A percentile compares a stretch with the other conserved stretches of the same genome.
Evolutionary conservation across 352 stramenopile genomes (phyloP).

Genomic region (Albugo candida): DNA sequence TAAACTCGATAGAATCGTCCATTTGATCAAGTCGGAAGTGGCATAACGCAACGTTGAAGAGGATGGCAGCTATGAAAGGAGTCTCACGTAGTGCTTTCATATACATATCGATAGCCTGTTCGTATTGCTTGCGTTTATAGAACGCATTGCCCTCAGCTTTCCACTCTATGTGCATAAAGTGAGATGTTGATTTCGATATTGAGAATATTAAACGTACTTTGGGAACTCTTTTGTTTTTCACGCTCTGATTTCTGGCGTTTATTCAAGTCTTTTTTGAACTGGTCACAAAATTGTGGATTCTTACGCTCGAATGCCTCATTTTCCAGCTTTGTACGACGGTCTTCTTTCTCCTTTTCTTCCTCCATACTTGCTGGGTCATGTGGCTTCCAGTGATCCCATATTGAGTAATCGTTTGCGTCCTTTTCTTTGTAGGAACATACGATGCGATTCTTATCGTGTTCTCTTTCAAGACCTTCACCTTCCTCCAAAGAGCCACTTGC

Average conservation of each 20-base stretch:
- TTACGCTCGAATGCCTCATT: constrained; percentile 55
- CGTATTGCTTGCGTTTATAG: constrained; percentile 43
- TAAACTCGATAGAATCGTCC: constrained; percentile 54
- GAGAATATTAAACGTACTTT: constrained; percentile 18
- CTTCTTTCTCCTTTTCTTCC: constrained; percentile 33
- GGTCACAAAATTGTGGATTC: constrained; percentile 57
- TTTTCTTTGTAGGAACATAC: constrained; percentile 45
- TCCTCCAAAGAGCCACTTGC: constrained; percentile 5
- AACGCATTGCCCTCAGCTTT: constrained; percentile 33
- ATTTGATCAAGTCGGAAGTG: constrained; percentile 24
- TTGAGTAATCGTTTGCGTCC: constrained; percentile 67
- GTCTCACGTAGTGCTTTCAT: constrained; percentile 39
- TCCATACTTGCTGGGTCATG: constrained; percentile 44
- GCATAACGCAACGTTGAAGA: constrained; percentile 54
- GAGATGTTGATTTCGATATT: neutral
- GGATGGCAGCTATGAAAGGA: constrained; percentile 32
- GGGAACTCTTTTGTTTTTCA: constrained; percentile 22
- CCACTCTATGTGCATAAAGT: constrained; percentile 15
- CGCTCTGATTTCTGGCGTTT: constrained; percentile 32
- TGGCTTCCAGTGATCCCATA: constrained; percentile 53
- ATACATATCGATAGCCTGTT: constrained; percentile 31
- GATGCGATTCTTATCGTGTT: constrained; percentile 31
- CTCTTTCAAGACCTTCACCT: constrained; percentile 3
- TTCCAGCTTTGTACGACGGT: constrained; percentile 30
- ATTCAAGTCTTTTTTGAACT: constrained; percentile 56